phyloP scores from a whole-genome alignment of 2,329 filamentous ascomycete species.

The Sporothrix mexicana region DNA sequence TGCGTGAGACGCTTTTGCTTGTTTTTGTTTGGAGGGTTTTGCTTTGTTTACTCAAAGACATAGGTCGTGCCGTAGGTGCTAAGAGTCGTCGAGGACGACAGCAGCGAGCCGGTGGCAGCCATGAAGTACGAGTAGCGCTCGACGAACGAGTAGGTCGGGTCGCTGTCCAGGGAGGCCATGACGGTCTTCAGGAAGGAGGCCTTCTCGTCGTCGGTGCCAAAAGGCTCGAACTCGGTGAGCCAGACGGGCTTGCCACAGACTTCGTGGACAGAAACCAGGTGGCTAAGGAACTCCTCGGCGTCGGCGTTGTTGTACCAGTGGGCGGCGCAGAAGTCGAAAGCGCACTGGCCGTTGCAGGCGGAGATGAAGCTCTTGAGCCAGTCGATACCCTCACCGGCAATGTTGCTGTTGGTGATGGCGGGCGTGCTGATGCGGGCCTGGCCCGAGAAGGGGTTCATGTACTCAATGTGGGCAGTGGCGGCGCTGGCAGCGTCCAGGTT shows the following conservation, averaged over 20 bases:
- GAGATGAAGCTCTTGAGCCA: constrained; percentile 61
- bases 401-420: constrained; percentile 65
- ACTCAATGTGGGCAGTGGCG: constrained; percentile 58
- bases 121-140: constrained; percentile 65
- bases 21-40: neutral
- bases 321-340: constrained; percentile 64
- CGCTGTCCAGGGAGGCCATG: constrained; percentile 55
- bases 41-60: constrained; percentile 46
- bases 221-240: constrained; percentile 69
- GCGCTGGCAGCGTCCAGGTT: constrained; percentile 61
- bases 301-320: constrained; percentile 67
- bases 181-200: constrained; percentile 57
- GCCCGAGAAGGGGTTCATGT: constrained; percentile 61
- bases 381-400: constrained; percentile 56
- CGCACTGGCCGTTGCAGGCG: constrained; percentile 58
- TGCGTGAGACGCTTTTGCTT: no score
- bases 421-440: constrained; percentile 63
- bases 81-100: constrained; percentile 49
- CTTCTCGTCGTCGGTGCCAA: constrained; percentile 52
- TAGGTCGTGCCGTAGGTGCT: constrained; percentile 58
- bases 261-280: constrained; percentile 56
- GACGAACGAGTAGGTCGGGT: constrained; percentile 55
- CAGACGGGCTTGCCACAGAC: constrained; percentile 61
- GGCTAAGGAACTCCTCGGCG: constrained; percentile 59
- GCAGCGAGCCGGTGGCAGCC: constrained; percentile 51